Percentiles rank a stretch among this genome's conserved stretches.
These are phyloP conservation scores for Carex cristatella DNA, from an alignment of 176 grass and related monocot genomes.

Conservation along the genomic window DNA sequence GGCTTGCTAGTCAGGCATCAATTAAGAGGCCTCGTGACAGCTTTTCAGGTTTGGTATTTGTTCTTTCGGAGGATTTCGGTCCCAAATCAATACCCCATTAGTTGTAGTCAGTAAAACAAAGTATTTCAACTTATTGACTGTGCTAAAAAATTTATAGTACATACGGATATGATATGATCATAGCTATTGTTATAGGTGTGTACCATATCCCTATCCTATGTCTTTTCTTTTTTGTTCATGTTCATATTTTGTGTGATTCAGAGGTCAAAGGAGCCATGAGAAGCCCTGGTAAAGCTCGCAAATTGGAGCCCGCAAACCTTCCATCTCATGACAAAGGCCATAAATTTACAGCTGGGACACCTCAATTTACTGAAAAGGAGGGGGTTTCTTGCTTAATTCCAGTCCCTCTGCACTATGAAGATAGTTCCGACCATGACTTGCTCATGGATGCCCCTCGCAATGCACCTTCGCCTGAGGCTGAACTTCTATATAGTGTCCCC, in stretches of 20 bases:
- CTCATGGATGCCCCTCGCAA: slow-evolving; percentile 25
- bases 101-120: neutral
- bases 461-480: slow-evolving; percentile 19
- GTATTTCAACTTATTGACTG: neutral
- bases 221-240: neutral
- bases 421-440: slow-evolving; percentile 13
- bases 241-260: slow-evolving; percentile 16
- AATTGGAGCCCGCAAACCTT: neutral
- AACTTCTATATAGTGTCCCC: slow-evolving; percentile 18
- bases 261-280: slow-evolving; percentile 17
- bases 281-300: slow-evolving; percentile 27
- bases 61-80: neutral
- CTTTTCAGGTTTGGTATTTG: slow-evolving; percentile 15
- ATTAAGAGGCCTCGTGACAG: slow-evolving; percentile 20
- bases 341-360: slow-evolving; percentile 10
- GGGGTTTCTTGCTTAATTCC: slow-evolving; percentile 23
- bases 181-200: neutral
- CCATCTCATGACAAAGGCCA: slow-evolving; percentile 14
- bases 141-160: neutral
- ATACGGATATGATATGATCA: neutral
- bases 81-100: neutral
- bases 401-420: slow-evolving; percentile 8
- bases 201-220: neutral
- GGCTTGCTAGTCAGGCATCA: slow-evolving; percentile 5
- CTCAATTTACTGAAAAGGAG: slow-evolving; percentile 16